These are phyloP conservation scores for Zygosaccharomyces lentus DNA, from an alignment of 805 yeast genomes.

Conservation along the genomic window DNA sequence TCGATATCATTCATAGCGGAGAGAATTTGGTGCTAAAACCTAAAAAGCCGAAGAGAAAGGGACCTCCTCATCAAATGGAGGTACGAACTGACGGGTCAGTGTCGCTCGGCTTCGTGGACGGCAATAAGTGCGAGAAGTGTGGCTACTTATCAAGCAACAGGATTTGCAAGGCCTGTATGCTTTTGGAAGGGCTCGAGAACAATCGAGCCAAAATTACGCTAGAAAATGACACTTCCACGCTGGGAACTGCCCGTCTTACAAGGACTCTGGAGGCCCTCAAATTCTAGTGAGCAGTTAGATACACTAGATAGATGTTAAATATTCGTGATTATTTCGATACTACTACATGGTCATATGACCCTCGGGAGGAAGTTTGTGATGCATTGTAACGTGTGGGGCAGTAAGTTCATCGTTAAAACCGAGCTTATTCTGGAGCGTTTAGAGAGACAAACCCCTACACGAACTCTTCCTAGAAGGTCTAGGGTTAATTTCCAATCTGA, in stretches of 20 bases:
- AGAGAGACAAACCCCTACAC: neutral
- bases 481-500: neutral
- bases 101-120: slow-evolving; percentile 50
- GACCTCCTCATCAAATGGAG: slow-evolving; percentile 40
- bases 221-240: slow-evolving; percentile 47
- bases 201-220: slow-evolving; percentile 58
- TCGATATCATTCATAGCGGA: slow-evolving; percentile 92
- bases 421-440: neutral
- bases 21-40: slow-evolving; percentile 70
- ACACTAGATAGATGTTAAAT: neutral
- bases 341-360: slow-evolving; percentile 3
- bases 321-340: neutral
- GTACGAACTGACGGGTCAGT: slow-evolving; percentile 62
- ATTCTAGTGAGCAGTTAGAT: slow-evolving; percentile 39
- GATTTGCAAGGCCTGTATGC: slow-evolving; percentile 88
- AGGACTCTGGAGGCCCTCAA: slow-evolving; percentile 60
- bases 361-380: neutral
- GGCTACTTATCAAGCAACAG: slow-evolving; percentile 86
- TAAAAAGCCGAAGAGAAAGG: slow-evolving; percentile 44
- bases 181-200: slow-evolving; percentile 77
- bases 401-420: neutral
- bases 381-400: neutral
- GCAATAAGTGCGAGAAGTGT: slow-evolving; percentile 79
- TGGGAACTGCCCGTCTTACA: slow-evolving; percentile 61
- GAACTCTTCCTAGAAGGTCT: neutral